Percentiles rank a stretch among this genome's conserved stretches.
Evolutionary conservation across 169 alveolate species (phyloP).

Genomic region (Babesia ovis): DNA sequence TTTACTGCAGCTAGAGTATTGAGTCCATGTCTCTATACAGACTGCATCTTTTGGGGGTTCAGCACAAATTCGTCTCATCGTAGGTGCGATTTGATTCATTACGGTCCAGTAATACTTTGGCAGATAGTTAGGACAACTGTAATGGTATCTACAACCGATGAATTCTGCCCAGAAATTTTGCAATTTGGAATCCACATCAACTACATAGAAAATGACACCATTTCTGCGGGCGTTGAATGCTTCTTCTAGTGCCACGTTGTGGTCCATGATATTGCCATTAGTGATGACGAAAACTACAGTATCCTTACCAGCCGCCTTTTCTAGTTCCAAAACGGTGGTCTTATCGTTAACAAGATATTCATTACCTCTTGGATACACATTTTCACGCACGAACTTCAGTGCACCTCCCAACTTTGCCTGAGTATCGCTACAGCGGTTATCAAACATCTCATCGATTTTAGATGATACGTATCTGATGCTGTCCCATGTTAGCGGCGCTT

Average conservation of each 20-base stretch:
- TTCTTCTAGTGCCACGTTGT: constrained; percentile 38
- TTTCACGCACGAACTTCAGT: constrained; percentile 36
- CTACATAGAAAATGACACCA: constrained; percentile 49
- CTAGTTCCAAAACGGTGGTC: not conserved
- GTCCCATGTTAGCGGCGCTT: not conserved
- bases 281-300: constrained; percentile 45
- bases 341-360: not conserved
- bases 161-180: constrained; percentile 23
- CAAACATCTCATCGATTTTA: constrained; percentile 47
- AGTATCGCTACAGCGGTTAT: not conserved
- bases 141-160: constrained; percentile 39
- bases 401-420: constrained; percentile 54
- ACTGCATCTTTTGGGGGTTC: constrained; percentile 47
- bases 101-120: not conserved
- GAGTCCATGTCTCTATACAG: constrained; percentile 57
- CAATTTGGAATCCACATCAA: constrained; percentile 33
- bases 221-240: constrained; percentile 40
- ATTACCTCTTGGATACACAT: constrained; percentile 5
- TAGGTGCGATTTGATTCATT: not conserved
- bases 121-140: constrained; percentile 31
- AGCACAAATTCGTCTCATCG: constrained; percentile 29
- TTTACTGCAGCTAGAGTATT: constrained; percentile 31
- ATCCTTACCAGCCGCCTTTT: constrained; percentile 20
- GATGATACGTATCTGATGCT: not conserved
- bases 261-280: constrained; percentile 34